Evolutionary conservation across 805 yeast species (phyloP), one percentile per base, ranked within the genome.

Genomic region (Sugiyamaella smithiae): DNA sequence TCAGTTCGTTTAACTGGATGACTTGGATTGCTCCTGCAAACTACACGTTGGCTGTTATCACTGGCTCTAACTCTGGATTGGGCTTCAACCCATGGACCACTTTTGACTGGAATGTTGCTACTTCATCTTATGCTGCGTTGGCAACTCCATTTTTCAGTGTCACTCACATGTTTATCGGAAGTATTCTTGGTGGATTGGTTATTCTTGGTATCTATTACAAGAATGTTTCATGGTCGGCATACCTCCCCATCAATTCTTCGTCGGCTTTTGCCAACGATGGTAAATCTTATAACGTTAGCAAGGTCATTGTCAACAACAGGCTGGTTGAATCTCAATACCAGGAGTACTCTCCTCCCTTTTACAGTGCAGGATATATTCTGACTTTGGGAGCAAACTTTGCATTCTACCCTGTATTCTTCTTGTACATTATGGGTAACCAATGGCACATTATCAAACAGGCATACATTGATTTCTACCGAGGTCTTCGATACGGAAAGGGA

Each of bases 211-310:
- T 81, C 25, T 76, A 77, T 61, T 70, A 75, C 54, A 70, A 74
- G 22, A 80, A 81, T 66, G 43, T 56, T 69, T 23, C 70, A 73
- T 41, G 76, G 61, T 75, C 82, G 8, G 73, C 76, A 53, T 81
- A 74, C 66, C 65, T 82, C 60, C 88, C 88, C 28, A 74, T 81
- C 57, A 71, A 79, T 60, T 67, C 81, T n/a, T 78, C 78, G 60
- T 61, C 66, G 11, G 58, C 81, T 29, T 81, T 71, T 63, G 73
- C 77, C 51, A 81, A 81, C 57, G 70, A 67, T 38, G 87, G 82
- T 17, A 62, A 68, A 28, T 56, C 68, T 1, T 82, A 71, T 61
- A 66, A 75, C 23, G 77, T 81, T 42, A 71, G 70, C 19, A 62
- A 72, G 45, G 71, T 82, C 17, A 59, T 82, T 38, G 40, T 29